phyloP scores from a whole-genome alignment of 441 rosid species.

The Raphanus hybrid region DNA sequence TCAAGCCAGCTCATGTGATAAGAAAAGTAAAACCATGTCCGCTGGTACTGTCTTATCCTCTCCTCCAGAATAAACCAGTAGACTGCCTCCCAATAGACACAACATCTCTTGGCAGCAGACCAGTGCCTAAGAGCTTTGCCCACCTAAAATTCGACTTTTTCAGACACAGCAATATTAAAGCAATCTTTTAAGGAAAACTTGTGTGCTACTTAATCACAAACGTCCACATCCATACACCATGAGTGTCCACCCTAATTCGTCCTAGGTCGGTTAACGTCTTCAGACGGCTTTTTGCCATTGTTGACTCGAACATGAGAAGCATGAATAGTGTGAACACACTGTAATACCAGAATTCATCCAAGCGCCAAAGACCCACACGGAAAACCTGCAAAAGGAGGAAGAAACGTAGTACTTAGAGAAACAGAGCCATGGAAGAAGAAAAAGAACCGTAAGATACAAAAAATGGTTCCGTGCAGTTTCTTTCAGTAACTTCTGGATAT shows the following conservation, averaged over 20 bases:
- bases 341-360: conserved; percentile 99
- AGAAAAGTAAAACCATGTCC: conserved; percentile 82
- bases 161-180: conserved; percentile 18
- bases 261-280: conserved; percentile 94
- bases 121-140: conserved; percentile 88
- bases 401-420: conserved; percentile 20
- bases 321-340: conserved; percentile 98
- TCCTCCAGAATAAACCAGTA: conserved; percentile 48
- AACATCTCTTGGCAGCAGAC: conserved; percentile 92
- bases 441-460: conserved; percentile 51
- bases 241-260: conserved; percentile 91
- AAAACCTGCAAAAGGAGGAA: conserved; percentile 64
- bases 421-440: conserved; percentile 6
- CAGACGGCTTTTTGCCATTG: conserved; percentile 98
- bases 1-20: too few species aligned
- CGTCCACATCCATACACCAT: conserved; percentile 98
- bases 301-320: conserved; percentile 99
- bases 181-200: conserved; percentile 3
- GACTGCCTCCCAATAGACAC: conserved; percentile 95
- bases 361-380: conserved; percentile 98
- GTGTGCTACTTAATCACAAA: conserved; percentile 45
- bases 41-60: conserved; percentile 97
- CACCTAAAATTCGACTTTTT: conserved; percentile 62
- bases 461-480: conserved; percentile 98
- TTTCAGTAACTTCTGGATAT: conserved; percentile 83